Conservation (phyloP, 306 rosid genomes). For the Vachellia pachyceras region DNA sequence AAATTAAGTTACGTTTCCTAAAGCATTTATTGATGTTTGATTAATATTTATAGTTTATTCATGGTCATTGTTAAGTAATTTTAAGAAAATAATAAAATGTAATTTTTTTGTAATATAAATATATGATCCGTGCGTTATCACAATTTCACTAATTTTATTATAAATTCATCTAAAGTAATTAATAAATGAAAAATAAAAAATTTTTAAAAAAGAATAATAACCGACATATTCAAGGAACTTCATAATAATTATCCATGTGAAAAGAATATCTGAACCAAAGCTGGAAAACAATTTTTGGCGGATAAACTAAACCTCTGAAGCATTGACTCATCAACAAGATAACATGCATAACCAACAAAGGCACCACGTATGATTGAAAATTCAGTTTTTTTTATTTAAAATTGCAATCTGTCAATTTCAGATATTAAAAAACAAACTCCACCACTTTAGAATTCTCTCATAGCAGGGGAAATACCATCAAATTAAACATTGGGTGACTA, state of each 20-base stretch:
- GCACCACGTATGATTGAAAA: neutral
- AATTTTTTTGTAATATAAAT: no score
- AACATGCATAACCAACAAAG: neutral
- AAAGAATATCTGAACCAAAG: neutral
- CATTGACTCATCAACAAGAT: neutral
- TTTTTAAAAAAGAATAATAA: no score
- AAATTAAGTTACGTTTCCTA: neutral
- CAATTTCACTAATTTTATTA: no score
- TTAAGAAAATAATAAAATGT: no score
- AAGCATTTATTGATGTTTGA: neutral
- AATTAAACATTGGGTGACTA: neutral
- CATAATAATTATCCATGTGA: neutral
- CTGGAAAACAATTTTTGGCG: neutral
- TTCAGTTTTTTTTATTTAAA: neutral
- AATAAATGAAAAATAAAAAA: no score
- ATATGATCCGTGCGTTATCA: no score
- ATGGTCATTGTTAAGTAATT: neutral
- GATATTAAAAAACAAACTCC: neutral
- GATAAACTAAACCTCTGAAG: neutral
- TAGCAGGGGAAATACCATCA: neutral
- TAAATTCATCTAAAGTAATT: no score
- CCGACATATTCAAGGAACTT: no score
- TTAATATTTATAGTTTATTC: neutral
- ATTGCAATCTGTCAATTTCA: neutral
- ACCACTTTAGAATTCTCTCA: neutral